Evolutionary conservation across 1,284 basidiomycete genomes (phyloP).

Genomic region (Ganoderma resinaceum): DNA sequence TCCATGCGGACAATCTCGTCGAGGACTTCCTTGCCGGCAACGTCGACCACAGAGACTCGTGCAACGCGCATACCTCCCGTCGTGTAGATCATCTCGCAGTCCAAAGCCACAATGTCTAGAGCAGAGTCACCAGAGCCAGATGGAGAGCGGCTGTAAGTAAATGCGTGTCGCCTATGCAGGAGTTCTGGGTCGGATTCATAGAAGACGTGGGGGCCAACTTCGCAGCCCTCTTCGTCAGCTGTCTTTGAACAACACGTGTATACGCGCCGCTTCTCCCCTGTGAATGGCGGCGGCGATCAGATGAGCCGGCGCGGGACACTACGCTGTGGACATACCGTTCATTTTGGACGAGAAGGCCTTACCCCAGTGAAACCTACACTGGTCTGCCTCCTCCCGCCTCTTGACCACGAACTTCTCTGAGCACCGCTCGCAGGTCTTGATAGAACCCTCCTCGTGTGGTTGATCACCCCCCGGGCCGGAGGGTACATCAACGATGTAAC

Average conservation of each 20-base stretch:
- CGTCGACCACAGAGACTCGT: constrained; percentile 86
- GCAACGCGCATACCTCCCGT: constrained; percentile 89
- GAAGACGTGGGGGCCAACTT: constrained; percentile 77
- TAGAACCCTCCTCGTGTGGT: constrained; percentile 72
- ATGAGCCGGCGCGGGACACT: not conserved
- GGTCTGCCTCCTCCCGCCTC: constrained; percentile 59
- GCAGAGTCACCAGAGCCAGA: constrained; percentile 45
- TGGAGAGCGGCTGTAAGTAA: constrained; percentile 55
- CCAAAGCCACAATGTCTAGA: constrained; percentile 82
- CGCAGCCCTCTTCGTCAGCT: constrained; percentile 66
- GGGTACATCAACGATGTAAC: constrained; percentile 78
- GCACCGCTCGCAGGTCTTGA: constrained; percentile 83
- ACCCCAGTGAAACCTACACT: constrained; percentile 88
- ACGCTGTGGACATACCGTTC: constrained; percentile 56
- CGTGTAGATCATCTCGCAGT: constrained; percentile 94
- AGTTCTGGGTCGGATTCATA: constrained; percentile 74
- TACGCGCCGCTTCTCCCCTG: constrained; percentile 70
- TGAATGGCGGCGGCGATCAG: not conserved
- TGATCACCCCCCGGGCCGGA: constrained; percentile 62
- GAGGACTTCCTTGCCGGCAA: constrained; percentile 73
- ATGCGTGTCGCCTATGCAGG: constrained; percentile 79
- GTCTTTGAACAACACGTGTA: constrained; percentile 75
- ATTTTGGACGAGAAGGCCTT: constrained; percentile 62
- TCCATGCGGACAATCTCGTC: constrained; percentile 87
- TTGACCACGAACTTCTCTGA: constrained; percentile 71